A percentile compares a stretch with the other conserved stretches of the same genome.
Evolutionary conservation across 2,329 filamentous ascomycete species (phyloP).

Genomic region (Diaporthe velutina): DNA sequence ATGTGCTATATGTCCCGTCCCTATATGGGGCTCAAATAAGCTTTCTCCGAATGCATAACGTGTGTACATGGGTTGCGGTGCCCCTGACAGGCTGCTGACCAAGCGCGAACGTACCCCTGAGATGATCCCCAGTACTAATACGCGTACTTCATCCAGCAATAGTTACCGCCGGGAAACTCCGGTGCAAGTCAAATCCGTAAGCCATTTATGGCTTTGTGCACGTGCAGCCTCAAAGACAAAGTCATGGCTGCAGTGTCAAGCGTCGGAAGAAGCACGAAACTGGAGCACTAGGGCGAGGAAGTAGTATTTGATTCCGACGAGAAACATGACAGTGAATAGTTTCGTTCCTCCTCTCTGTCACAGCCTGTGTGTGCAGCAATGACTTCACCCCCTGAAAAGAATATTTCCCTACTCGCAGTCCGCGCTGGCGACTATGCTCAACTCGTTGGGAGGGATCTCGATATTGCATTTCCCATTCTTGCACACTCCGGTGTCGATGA

Average conservation of each 20-base stretch:
- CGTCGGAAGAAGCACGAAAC: neutral
- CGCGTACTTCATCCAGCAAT: neutral
- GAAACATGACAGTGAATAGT: neutral
- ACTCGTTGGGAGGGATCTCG: neutral
- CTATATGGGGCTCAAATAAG: slow-evolving; percentile 25
- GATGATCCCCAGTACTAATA: neutral
- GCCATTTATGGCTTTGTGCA: neutral
- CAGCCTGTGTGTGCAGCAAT: too few relatives aligned
- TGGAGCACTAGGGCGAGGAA: neutral
- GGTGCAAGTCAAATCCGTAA: neutral
- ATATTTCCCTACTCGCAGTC: neutral
- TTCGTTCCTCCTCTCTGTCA: too few relatives aligned
- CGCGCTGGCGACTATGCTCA: slow-evolving; percentile 15
- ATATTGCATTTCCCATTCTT: slow-evolving; percentile 6
- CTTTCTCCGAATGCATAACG: neutral
- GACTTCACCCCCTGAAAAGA: too few relatives aligned
- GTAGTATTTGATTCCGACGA: neutral
- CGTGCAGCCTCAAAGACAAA: too few relatives aligned
- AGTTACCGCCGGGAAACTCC: neutral
- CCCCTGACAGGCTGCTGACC: neutral
- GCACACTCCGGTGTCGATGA: neutral
- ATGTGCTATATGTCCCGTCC: neutral
- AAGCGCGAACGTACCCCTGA: neutral
- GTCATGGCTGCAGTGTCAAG: too few relatives aligned
- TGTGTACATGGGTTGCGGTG: neutral